Evolutionary conservation across 2,329 filamentous ascomycete species (phyloP).

Genomic region (Trichoderma brevicompactum): DNA sequence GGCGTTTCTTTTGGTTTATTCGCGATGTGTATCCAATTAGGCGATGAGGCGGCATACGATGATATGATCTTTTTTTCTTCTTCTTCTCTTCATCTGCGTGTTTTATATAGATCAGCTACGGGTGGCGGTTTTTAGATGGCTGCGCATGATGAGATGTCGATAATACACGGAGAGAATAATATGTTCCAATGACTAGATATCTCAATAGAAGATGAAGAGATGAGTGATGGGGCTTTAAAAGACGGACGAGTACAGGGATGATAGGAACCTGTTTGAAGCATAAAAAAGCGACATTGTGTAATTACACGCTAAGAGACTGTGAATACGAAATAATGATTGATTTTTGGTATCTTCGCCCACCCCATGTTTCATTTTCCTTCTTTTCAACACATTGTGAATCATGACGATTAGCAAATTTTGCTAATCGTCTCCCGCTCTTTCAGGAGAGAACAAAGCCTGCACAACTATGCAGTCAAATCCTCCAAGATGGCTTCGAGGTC

Average conservation of each 20-base stretch:
- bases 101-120: conserved; percentile 9
- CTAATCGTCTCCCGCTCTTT: too few relatives aligned
- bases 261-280: background rate
- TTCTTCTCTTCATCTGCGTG: conserved; percentile 2
- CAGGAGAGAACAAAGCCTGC: background rate
- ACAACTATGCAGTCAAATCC: conserved; percentile 53
- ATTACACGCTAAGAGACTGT: too few relatives aligned
- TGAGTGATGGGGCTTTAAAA: background rate
- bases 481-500: conserved; percentile 89
- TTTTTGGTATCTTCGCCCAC: too few relatives aligned
- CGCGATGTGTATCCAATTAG: background rate
- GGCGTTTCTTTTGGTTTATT: conserved; percentile 27
- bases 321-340: too few relatives aligned
- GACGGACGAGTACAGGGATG: background rate
- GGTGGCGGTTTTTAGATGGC: background rate
- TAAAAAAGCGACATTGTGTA: background rate
- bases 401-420: too few relatives aligned
- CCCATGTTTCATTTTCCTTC: too few relatives aligned
- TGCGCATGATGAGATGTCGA: background rate
- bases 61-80: background rate
- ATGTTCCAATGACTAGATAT: background rate
- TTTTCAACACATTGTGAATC: too few relatives aligned
- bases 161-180: background rate
- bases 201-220: background rate
- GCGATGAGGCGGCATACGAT: background rate